Percentiles rank a stretch among this genome's conserved stretches.
Conservation (phyloP, 1,284 basidiomycete species). For the Heterobasidion occidentale region DNA sequence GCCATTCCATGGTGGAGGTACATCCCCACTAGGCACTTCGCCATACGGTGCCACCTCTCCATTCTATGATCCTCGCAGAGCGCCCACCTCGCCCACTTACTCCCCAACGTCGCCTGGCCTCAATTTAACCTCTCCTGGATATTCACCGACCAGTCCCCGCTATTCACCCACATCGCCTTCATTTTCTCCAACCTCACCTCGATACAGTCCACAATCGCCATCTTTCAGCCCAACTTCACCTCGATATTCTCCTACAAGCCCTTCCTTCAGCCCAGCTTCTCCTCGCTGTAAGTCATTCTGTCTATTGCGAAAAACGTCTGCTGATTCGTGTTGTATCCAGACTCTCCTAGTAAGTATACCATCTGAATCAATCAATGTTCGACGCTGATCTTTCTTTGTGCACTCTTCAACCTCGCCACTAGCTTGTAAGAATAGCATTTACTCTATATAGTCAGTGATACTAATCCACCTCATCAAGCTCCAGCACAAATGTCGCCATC, state of each 20-base stretch:
- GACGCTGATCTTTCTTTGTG: conserved; percentile 16
- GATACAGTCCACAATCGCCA: conserved; percentile 77
- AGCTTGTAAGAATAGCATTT: conserved; percentile 46
- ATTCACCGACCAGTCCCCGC: conserved; percentile 83
- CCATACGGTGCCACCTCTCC: conserved; percentile 70
- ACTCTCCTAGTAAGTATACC: conserved; percentile 68
- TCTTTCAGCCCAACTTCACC: conserved; percentile 84
- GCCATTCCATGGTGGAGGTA: conserved; percentile 64
- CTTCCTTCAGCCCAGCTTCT: conserved; percentile 82
- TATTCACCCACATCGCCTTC: conserved; percentile 83
- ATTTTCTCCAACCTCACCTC: conserved; percentile 80
- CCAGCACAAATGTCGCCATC: conserved; percentile 76
- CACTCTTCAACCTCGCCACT: conserved; percentile 12
- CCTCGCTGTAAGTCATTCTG: conserved; percentile 58
- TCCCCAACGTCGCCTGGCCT: conserved; percentile 80
- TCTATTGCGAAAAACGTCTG: conserved; percentile 16
- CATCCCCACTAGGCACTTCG: conserved; percentile 77
- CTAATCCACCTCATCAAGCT: conserved; percentile 28
- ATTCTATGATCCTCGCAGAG: conserved; percentile 62
- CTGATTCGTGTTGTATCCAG: conserved; percentile 30
- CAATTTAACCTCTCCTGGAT: conserved; percentile 75
- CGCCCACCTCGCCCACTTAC: conserved; percentile 77
- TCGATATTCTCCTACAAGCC: conserved; percentile 78
- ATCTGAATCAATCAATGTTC: conserved; percentile 7
- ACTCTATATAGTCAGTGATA: not conserved